phyloP scores from a whole-genome alignment of 1,139 yeast genomes.

The Candida tetrigidarum region DNA sequence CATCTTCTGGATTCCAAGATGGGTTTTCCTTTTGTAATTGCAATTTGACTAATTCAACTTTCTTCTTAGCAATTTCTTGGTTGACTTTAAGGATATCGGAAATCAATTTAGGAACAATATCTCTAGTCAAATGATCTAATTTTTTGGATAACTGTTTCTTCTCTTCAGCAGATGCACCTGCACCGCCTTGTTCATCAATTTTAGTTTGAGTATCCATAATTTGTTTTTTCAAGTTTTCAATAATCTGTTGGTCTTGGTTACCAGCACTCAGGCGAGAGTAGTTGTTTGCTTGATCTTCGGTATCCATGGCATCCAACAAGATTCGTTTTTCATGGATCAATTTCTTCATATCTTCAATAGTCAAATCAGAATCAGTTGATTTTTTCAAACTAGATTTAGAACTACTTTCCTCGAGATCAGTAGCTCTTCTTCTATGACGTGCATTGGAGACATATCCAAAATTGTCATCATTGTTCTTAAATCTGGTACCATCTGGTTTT shows the following conservation, averaged over 20 bases:
- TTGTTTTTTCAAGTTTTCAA: constrained; percentile 65
- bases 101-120: constrained; percentile 71
- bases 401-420: constrained; percentile 14
- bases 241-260: constrained; percentile 37
- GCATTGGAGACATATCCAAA: constrained; percentile 69
- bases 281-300: constrained; percentile 54
- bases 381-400: constrained; percentile 22
- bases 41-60: constrained; percentile 63
- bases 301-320: constrained; percentile 71
- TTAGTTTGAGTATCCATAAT: constrained; percentile 60
- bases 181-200: constrained; percentile 33
- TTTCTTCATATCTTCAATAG: constrained; percentile 60
- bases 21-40: constrained; percentile 68
- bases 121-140: constrained; percentile 59
- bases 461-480: constrained; percentile 68
- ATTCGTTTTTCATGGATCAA: constrained; percentile 71
- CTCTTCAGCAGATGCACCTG: constrained; percentile 37
- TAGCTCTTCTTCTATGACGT: constrained; percentile 55
- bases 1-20: constrained; percentile 47
- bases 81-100: constrained; percentile 65
- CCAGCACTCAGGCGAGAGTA: not conserved
- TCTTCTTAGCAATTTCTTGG: constrained; percentile 67
- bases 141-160: constrained; percentile 51
- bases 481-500: constrained; percentile 59
- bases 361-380: constrained; percentile 34